phyloP scores from a whole-genome alignment of 345 rosid genomes.

The Combretum micranthum region DNA sequence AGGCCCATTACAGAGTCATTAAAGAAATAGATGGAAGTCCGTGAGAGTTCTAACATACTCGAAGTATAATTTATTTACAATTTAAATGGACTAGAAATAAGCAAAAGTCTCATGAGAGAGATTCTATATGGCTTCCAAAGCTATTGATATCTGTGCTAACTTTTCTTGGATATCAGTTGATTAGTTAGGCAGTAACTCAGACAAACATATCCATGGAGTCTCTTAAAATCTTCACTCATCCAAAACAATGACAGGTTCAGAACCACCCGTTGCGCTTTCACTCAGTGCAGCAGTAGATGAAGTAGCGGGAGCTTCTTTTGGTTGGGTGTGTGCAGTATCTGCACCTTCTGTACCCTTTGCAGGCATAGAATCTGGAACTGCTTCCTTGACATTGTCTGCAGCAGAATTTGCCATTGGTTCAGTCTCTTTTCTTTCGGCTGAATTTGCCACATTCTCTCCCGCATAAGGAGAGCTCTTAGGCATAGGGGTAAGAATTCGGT shows the following conservation, averaged over 20 bases:
- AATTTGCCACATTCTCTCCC: slow-evolving; percentile 9
- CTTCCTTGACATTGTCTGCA: slow-evolving; percentile 16
- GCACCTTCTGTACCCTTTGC: neutral
- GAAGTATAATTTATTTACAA: too few species aligned
- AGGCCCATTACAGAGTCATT: too few species aligned
- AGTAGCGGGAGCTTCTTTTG: neutral
- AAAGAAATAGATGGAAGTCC: too few species aligned
- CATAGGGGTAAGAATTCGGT: slow-evolving; percentile 35
- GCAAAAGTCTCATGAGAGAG: too few species aligned
- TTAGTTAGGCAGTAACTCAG: too few species aligned
- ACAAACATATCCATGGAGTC: too few species aligned
- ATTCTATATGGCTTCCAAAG: too few species aligned
- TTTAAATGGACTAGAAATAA: too few species aligned
- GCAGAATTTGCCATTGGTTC: slow-evolving; percentile 10
- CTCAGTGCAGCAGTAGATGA: slow-evolving; percentile 9
- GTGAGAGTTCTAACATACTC: too few species aligned
- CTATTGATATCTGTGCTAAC: too few species aligned
- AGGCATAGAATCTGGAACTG: neutral
- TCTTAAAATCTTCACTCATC: slow-evolving; percentile 25
- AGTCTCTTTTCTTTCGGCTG: slow-evolving; percentile 6
- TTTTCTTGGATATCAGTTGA: too few species aligned
- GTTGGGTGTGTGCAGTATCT: neutral
- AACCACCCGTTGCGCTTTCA: slow-evolving; percentile 9
- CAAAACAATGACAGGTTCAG: slow-evolving; percentile 20
- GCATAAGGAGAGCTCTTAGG: slow-evolving; percentile 12